phyloP scores from a whole-genome alignment of 306 rosid species.

The Cucumis hystrix region DNA sequence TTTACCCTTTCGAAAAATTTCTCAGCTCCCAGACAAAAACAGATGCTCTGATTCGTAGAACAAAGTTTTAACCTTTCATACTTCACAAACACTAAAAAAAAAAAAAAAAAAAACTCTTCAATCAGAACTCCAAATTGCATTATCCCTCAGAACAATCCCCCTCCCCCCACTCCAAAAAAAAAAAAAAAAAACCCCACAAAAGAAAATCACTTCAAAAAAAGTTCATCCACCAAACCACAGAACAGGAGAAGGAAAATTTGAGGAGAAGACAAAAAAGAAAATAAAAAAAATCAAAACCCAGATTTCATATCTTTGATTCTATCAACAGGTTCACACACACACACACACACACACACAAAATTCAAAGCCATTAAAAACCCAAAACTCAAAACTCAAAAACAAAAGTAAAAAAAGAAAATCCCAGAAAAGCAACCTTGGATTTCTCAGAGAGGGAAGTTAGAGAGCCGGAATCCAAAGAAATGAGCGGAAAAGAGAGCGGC shows the following conservation, averaged over 20 bases:
- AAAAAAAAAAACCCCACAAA: background rate
- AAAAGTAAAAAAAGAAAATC: background rate
- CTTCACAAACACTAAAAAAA: background rate
- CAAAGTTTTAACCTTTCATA: background rate
- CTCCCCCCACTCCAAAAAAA: no score
- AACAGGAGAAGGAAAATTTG: background rate
- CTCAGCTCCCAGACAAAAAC: background rate
- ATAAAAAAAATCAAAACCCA: background rate
- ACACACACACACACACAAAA: background rate
- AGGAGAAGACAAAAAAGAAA: no score
- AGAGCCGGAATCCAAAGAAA: conserved; percentile 20
- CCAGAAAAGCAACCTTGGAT: conserved; percentile 32
- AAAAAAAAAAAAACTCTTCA: background rate
- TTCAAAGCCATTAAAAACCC: background rate
- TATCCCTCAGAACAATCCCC: background rate
- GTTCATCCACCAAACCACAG: conserved; percentile 4
- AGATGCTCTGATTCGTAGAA: background rate
- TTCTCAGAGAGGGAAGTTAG: conserved; percentile 8
- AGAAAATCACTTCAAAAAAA: background rate
- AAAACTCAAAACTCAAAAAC: background rate
- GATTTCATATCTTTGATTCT: background rate
- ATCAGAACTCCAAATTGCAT: background rate
- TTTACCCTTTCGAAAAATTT: background rate
- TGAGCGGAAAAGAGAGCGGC: conserved; percentile 15
- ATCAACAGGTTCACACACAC: background rate